Conservation (phyloP, 2,329 filamentous ascomycete genomes). For the Aspergillus sp. region DNA sequence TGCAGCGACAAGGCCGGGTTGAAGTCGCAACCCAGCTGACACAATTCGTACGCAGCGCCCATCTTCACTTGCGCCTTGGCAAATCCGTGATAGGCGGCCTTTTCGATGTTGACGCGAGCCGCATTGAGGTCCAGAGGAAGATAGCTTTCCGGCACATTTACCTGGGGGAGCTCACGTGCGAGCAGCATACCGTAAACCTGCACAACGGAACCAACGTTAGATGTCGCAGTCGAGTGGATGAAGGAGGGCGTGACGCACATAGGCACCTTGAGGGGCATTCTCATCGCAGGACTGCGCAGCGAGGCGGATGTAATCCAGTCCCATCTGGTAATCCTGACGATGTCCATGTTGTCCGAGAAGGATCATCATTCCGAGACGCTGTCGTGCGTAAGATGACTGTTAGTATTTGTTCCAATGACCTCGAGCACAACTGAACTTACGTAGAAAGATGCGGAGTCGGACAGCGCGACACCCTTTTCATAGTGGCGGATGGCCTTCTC, state of each 20-base stretch:
- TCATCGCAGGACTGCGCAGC: conserved; percentile 89
- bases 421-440: conserved; percentile 29
- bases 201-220: conserved; percentile 7
- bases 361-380: conserved; percentile 96
- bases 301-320: conserved; percentile 76
- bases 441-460: conserved; percentile 83
- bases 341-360: conserved; percentile 91
- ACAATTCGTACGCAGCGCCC: conserved; percentile 92
- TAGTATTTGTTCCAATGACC: not conserved
- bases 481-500: conserved; percentile 91
- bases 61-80: conserved; percentile 96
- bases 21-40: conserved; percentile 90
- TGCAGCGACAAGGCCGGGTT: conserved; percentile 89
- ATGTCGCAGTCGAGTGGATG: not conserved
- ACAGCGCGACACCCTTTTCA: conserved; percentile 71
- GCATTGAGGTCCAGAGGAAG: conserved; percentile 70
- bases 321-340: conserved; percentile 72
- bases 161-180: conserved; percentile 85
- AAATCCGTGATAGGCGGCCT: conserved; percentile 93
- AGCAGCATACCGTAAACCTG: conserved; percentile 89
- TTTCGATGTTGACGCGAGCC: conserved; percentile 87
- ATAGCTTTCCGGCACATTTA: conserved; percentile 70
- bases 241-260: conserved; percentile 47
- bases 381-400: conserved; percentile 31
- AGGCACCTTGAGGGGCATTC: conserved; percentile 94